Percentiles rank a stretch among this genome's conserved stretches.
These are phyloP conservation scores for Hypomyces rosellus DNA, from an alignment of 2,329 filamentous ascomycete species.

Conservation along the genomic window DNA sequence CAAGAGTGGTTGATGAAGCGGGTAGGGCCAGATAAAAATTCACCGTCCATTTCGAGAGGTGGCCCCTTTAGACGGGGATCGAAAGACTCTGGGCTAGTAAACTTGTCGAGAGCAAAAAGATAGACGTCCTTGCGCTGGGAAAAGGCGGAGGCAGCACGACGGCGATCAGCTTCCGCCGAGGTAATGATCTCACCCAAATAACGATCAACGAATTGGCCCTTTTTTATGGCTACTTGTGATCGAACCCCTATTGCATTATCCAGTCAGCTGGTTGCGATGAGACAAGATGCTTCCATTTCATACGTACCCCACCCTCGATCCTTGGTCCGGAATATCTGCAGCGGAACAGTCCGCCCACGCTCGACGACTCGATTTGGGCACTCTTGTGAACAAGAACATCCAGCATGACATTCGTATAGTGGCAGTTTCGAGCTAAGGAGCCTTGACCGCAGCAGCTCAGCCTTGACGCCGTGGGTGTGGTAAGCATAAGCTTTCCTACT, in stretches of 20 bases:
- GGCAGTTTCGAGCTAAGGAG: conserved; percentile 50
- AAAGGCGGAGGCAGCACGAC: conserved; percentile 50
- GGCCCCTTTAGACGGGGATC: conserved; percentile 50
- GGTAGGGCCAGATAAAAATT: conserved; percentile 71
- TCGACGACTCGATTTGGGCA: conserved; percentile 76
- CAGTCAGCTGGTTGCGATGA: no score
- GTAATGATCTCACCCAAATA: conserved; percentile 71
- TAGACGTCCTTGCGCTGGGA: conserved; percentile 67
- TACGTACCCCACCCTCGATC: conserved; percentile 67
- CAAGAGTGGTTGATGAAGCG: conserved; percentile 82
- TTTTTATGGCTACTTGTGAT: conserved; percentile 55
- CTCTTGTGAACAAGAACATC: conserved; percentile 55
- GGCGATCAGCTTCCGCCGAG: conserved; percentile 54
- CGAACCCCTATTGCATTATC: conserved; percentile 46
- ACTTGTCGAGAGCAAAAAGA: conserved; percentile 77
- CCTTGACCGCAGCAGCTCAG: conserved; percentile 45
- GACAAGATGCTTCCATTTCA: no score
- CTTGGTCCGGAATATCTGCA: conserved; percentile 70
- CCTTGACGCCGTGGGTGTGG: conserved; percentile 45
- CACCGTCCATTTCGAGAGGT: conserved; percentile 60
- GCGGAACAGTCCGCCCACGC: conserved; percentile 59
- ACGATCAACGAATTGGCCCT: conserved; percentile 72
- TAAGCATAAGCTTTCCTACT: conserved; percentile 53
- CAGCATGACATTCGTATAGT: conserved; percentile 75
- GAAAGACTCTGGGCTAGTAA: conserved; percentile 50